Base-by-base conservation (phyloP, 495 filamentous ascomycete genomes). In the Aspergillus haitiensis region DNA sequence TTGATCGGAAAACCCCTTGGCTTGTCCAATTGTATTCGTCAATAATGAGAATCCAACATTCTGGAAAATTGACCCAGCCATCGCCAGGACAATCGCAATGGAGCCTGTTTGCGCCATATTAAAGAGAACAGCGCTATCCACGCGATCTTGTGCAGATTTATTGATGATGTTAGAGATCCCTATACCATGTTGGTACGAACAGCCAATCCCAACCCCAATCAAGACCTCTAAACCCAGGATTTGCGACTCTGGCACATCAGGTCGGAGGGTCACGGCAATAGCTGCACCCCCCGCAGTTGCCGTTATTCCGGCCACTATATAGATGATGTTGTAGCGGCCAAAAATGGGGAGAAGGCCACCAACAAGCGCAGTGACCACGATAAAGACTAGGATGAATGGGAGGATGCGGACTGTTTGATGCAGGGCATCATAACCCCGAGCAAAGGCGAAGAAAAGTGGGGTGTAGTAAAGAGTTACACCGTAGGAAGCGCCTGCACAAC, bases 391-490 rank as follows among this genome's bases (percentile, higher is more conserved):
- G n/a, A 73, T 52, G 46, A 64, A 73, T 6, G 69, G 69, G 16
- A 71, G 60, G 0, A 82, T 64, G 1, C 78, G 72, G 2, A 76
- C 70, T 0, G 75, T 79, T 0, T 76, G 69, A 18, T 70, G 47
- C 6, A 80, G 55, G 0, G 73, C 63, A 7, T 48, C 56, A 42
- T 78, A 69, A 6, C 72, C 75, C 7, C 63, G 69, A 2, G 69
- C 65, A 58, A 83, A 83, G 33, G 77, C 70, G 60, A 82, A 83
- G 65, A 70, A 81, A n/a, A 84, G 84, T 81, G n/a, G 58, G 0
- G 50, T 50, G 54, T 64, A 64, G 54, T 61, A 64, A 0, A 60
- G 45, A 4, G 55, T 64, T 10, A 64, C 48, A 21, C 46, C 58
- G 42, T 61, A 58, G 7, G 62, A 54, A n/a, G 54, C 58, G 15